A percentile compares a stretch with the other conserved stretches of the same genome.
phyloP scores from a whole-genome alignment of 345 rosid species.

The Euphorbia lathyris region DNA sequence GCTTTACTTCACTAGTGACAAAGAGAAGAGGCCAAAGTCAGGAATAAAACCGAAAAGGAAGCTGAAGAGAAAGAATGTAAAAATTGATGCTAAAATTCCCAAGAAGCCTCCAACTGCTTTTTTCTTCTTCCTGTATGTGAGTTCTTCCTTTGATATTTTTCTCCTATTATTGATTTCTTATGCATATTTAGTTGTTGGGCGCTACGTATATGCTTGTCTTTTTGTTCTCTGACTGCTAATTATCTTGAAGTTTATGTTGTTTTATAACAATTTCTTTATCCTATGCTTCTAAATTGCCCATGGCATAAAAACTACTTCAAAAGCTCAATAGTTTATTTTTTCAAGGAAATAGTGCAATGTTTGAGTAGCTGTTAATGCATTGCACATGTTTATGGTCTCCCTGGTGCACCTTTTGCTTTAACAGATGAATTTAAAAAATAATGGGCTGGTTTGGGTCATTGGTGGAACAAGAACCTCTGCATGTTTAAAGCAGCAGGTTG shows the following conservation, averaged over 20 bases:
- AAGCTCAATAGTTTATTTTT: not conserved
- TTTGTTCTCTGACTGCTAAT: not conserved
- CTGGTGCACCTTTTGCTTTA: not conserved
- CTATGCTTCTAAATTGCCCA: not conserved
- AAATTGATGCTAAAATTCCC: conserved; percentile 60
- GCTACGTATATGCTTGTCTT: not conserved
- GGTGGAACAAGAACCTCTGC: not conserved
- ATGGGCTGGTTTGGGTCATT: not conserved
- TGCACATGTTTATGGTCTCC: not conserved
- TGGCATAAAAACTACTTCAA: not conserved
- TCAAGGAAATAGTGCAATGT: not conserved
- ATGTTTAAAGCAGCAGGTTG: not conserved
- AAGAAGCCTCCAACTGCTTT: conserved; percentile 95
- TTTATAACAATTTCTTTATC: not conserved
- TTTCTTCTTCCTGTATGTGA: conserved; percentile 74
- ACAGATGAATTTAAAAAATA: not conserved
- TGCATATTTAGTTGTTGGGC: not conserved
- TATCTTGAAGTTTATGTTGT: not conserved
- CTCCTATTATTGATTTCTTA: not conserved
- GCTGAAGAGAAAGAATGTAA: conserved; percentile 37
- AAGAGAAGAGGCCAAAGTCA: conserved; percentile 25
- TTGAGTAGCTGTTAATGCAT: not conserved
- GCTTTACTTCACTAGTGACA: not conserved
- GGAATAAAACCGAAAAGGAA: conserved; percentile 32
- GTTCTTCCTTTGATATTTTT: not conserved